Conservation (phyloP, 176 grass and related monocot species). For the Zoysia japonica region DNA sequence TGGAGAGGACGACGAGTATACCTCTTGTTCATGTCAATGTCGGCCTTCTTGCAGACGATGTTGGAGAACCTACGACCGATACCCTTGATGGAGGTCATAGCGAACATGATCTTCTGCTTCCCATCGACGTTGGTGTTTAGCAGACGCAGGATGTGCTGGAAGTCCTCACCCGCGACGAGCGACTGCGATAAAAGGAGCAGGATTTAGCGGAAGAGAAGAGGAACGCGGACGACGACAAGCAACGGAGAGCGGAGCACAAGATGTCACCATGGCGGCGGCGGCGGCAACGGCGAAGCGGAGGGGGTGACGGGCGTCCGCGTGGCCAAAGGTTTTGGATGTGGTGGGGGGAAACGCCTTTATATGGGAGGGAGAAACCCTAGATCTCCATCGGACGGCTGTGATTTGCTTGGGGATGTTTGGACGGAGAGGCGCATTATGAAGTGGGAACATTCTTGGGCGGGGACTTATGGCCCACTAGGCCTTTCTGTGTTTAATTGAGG, state of each 20-base stretch:
- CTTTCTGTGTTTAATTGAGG: background rate
- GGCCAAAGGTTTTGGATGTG: conserved; percentile 19
- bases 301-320: conserved; percentile 3
- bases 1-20: background rate
- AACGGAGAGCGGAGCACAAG: no score
- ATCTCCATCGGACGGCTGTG: conserved; percentile 43
- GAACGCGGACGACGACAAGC: background rate
- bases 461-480: background rate
- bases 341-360: conserved; percentile 4
- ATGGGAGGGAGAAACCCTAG: conserved; percentile 40
- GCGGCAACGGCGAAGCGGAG: background rate
- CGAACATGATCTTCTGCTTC: conserved; percentile 97
- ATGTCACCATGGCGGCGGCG: conserved; percentile 38
- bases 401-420: background rate
- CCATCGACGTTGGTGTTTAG: conserved; percentile 96
- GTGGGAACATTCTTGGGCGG: background rate
- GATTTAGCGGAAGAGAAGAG: background rate
- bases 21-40: conserved; percentile 97
- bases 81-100: conserved; percentile 94
- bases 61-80: conserved; percentile 86
- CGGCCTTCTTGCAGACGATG: conserved; percentile 96
- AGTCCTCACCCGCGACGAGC: conserved; percentile 79
- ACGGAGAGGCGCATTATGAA: background rate
- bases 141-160: conserved; percentile 94
- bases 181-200: conserved; percentile 32